Percentiles rank a stretch among this genome's conserved stretches.
Conservation (phyloP, 1,139 yeast species). For the Sugiyamaella novakii region DNA sequence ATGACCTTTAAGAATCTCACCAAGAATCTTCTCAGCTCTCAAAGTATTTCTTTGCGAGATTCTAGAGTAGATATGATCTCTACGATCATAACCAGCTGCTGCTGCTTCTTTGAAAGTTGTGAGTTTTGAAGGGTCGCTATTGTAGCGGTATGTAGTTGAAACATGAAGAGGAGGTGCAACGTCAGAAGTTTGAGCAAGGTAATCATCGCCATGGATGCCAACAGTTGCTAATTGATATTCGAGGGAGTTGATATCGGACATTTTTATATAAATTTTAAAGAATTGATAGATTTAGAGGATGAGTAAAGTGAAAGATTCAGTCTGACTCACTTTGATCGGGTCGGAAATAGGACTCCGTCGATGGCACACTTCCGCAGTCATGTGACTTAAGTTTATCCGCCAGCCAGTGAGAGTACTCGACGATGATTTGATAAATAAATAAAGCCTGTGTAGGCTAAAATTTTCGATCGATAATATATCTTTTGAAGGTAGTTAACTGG, state of each 20-base stretch:
- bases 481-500: too few species aligned
- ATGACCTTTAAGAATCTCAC: slow-evolving; percentile 54
- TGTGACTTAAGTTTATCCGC: too few species aligned
- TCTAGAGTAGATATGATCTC: slow-evolving; percentile 59
- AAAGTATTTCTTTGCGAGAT: slow-evolving; percentile 69
- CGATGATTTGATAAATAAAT: too few species aligned
- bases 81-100: slow-evolving; percentile 38
- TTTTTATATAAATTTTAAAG: too few species aligned
- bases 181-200: slow-evolving; percentile 45
- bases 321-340: too few species aligned
- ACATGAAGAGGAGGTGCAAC: slow-evolving; percentile 82
- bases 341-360: too few species aligned
- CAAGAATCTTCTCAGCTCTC: slow-evolving; percentile 68
- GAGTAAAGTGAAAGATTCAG: too few species aligned
- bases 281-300: too few species aligned
- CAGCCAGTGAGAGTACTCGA: too few species aligned
- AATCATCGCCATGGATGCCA: slow-evolving; percentile 40
- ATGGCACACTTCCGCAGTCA: too few species aligned
- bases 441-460: too few species aligned
- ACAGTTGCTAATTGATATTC: slow-evolving; percentile 17
- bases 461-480: too few species aligned
- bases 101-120: slow-evolving; percentile 49
- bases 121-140: slow-evolving; percentile 55
- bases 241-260: slow-evolving; percentile 6
- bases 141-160: slow-evolving; percentile 74